These are phyloP conservation scores for Emmonsiellopsis sp. DNA, from an alignment of 2,329 filamentous ascomycete species.

Conservation along the genomic window DNA sequence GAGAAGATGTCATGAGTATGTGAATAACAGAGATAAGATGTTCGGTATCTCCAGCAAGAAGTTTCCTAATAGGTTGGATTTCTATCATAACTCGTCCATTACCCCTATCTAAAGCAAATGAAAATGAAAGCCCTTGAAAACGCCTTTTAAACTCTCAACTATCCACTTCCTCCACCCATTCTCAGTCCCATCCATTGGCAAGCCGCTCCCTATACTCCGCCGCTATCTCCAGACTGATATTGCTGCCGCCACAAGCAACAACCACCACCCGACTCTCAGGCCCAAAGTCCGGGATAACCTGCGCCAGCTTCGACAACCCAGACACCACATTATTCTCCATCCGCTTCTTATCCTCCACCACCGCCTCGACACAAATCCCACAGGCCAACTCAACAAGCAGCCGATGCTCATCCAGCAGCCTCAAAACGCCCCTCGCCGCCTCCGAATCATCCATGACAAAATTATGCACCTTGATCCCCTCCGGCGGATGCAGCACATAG, in stretches of 20 bases:
- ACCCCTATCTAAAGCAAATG: too few species aligned
- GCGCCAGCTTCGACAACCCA: conserved; percentile 43
- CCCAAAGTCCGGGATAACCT: conserved; percentile 54
- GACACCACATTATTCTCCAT: background rate
- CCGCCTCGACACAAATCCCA: conserved; percentile 61
- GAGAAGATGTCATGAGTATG: too few species aligned
- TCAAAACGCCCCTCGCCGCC: conserved; percentile 66
- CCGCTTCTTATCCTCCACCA: conserved; percentile 13
- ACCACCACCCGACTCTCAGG: conserved; percentile 65
- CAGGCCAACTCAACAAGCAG: conserved; percentile 77
- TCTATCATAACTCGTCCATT: too few species aligned
- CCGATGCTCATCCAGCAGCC: conserved; percentile 71
- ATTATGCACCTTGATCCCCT: conserved; percentile 44
- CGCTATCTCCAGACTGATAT: conserved; percentile 54
- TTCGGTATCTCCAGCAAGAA: too few species aligned
- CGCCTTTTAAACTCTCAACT: too few species aligned
- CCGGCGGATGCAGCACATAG: conserved; percentile 43
- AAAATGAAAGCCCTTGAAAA: too few species aligned
- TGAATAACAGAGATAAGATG: too few species aligned
- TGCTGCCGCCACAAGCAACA: conserved; percentile 72
- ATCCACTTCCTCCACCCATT: background rate
- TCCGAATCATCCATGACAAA: conserved; percentile 64
- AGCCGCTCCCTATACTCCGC: conserved; percentile 45
- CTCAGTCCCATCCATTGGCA: conserved; percentile 25
- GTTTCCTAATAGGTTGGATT: conserved; percentile 33